These are phyloP conservation scores for Cladosporium velox DNA, from an alignment of 2,329 filamentous ascomycete species.

Conservation along the genomic window DNA sequence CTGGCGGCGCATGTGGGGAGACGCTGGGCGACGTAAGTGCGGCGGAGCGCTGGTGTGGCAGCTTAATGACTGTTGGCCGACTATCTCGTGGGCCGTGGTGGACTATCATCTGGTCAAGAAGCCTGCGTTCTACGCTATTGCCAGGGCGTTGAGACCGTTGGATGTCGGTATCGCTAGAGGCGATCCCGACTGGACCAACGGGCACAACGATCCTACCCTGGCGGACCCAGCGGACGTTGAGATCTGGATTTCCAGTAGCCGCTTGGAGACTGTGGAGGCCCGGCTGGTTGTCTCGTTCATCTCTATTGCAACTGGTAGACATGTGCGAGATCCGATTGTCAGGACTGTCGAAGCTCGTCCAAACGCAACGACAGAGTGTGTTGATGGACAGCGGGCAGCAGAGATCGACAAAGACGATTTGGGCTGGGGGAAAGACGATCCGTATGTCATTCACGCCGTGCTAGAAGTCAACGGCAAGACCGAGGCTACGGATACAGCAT, in stretches of 20 bases:
- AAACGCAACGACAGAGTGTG: conserved; percentile 57
- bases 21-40: conserved; percentile 62
- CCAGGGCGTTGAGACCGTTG: conserved; percentile 72
- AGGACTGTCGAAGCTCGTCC: conserved; percentile 50
- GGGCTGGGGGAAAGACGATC: conserved; percentile 38
- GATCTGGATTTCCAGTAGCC: conserved; percentile 58
- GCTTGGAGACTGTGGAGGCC: conserved; percentile 46
- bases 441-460: conserved; percentile 53
- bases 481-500: conserved; percentile 59
- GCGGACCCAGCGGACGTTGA: conserved; percentile 54
- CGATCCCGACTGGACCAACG: conserved; percentile 61
- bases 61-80: conserved; percentile 84
- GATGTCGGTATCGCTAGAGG: conserved; percentile 68
- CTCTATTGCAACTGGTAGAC: conserved; percentile 51
- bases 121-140: conserved; percentile 75
- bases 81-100: conserved; percentile 75
- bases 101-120: conserved; percentile 80
- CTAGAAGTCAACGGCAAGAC: conserved; percentile 55
- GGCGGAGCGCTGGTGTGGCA: conserved; percentile 81
- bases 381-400: conserved; percentile 52
- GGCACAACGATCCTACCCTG: conserved; percentile 57
- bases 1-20: conserved; percentile 77
- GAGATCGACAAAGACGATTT: conserved; percentile 39
- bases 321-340: conserved; percentile 41
- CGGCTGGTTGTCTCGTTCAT: conserved; percentile 57